Percentiles rank a stretch among this genome's conserved stretches.
These are phyloP conservation scores for Penicillium paxilli DNA, from an alignment of 495 filamentous ascomycete species.

Conservation along the genomic window DNA sequence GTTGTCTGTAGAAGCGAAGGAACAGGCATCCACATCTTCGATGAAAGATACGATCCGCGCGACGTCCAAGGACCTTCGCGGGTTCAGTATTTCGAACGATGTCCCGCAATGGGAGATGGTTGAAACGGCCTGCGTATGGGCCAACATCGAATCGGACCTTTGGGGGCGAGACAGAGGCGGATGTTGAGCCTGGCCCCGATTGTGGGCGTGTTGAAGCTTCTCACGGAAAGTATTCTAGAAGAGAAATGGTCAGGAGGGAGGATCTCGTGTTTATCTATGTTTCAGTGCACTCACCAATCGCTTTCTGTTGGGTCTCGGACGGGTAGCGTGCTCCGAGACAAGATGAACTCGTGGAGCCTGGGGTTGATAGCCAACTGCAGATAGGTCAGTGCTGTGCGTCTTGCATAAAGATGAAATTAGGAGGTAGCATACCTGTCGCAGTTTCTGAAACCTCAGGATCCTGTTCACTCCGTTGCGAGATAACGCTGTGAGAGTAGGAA, in stretches of 20 bases:
- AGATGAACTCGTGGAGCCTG: conserved; percentile 24
- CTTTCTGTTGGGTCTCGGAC: conserved; percentile 29
- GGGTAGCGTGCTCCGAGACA: conserved; percentile 24
- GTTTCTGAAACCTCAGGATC: conserved; percentile 31
- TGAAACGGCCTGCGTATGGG: conserved; percentile 24
- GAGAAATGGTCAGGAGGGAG: conserved; percentile 6
- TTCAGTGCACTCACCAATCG: conserved; percentile 30
- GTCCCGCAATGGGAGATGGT: conserved; percentile 43
- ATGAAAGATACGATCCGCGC: conserved; percentile 45
- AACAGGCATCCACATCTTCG: conserved; percentile 38
- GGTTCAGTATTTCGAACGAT: conserved; percentile 49
- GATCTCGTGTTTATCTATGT: conserved; percentile 14
- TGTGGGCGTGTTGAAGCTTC: conserved; percentile 30
- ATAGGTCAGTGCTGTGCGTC: conserved; percentile 14
- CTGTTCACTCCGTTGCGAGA: conserved; percentile 34
- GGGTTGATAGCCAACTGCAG: conserved; percentile 13
- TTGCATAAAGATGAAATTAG: not conserved
- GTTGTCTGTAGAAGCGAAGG: conserved; percentile 19
- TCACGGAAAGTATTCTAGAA: conserved; percentile 45
- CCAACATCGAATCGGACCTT: conserved; percentile 34
- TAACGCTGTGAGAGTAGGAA: conserved; percentile 41
- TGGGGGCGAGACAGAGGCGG: conserved; percentile 14
- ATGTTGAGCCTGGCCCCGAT: conserved; percentile 16
- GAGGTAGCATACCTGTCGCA: conserved; percentile 21
- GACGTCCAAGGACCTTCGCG: conserved; percentile 41